phyloP scores from a whole-genome alignment of 2,329 filamentous ascomycete species.

The Pseudopithomyces chartarum region DNA sequence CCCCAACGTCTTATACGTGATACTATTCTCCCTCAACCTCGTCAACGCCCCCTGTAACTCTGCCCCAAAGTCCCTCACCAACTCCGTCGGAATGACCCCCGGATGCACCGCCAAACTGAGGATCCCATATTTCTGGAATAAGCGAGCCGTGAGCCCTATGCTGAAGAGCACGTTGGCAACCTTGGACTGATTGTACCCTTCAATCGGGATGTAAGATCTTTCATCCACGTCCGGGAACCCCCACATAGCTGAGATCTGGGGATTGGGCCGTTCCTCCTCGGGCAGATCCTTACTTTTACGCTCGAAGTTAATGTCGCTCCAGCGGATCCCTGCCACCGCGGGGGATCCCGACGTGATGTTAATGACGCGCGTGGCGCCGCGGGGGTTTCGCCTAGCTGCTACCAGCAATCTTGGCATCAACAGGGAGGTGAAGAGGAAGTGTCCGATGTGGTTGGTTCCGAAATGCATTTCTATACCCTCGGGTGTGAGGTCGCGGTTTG shows the following conservation, averaged over 20 bases:
- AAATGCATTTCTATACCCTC: conserved; percentile 43
- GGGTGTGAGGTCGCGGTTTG: conserved; percentile 27
- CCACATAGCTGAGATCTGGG: not conserved
- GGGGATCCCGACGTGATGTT: conserved; percentile 5
- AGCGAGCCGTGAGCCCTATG: not conserved
- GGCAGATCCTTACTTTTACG: conserved; percentile 5
- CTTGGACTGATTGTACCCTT: conserved; percentile 19
- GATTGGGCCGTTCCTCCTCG: conserved; percentile 3
- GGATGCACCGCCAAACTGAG: conserved; percentile 2
- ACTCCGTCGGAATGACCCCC: conserved; percentile 1
- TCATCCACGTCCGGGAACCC: not conserved
- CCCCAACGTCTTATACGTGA: not conserved
- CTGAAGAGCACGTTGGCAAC: conserved; percentile 16
- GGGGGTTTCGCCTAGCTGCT: conserved; percentile 30
- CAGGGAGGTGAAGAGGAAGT: conserved; percentile 48
- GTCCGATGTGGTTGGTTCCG: conserved; percentile 49
- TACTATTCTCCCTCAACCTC: not conserved
- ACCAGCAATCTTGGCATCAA: conserved; percentile 43
- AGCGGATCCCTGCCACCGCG: conserved; percentile 8
- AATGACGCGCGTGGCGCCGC: conserved; percentile 9
- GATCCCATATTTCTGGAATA: conserved; percentile 4
- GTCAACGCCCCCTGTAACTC: not conserved
- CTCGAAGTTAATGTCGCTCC: conserved; percentile 13
- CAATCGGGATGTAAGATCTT: conserved; percentile 5
- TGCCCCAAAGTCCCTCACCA: not conserved